Base-by-base conservation (phyloP, 2,329 filamentous ascomycete genomes). In the Knoxdaviesia proteae region DNA sequence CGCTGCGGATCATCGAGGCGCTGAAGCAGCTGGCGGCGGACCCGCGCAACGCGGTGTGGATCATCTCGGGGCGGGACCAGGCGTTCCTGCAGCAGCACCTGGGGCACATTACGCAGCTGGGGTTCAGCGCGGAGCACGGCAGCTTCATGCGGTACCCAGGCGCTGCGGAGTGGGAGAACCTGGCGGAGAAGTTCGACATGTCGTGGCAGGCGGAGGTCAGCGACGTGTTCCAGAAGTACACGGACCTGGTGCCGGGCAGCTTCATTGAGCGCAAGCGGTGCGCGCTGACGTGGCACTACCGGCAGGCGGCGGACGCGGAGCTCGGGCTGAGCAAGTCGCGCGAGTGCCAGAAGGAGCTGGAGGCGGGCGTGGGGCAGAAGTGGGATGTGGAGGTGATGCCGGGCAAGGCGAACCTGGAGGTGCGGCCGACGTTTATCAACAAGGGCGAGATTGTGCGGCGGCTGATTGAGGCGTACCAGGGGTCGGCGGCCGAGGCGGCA, bases 371-470 rank as follows among this genome's bases (percentile, higher is more conserved):
- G 1, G 77, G 65, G 42, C 80, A 77, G 54, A 75, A 75, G 48
- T 94, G 80, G 72, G 86, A 94, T 40, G 83, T 96, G 4, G 88
- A 96, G 53, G 86, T 98, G 46, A 96, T 96, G 86, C 74, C 77
- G 0, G 90, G 90, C 52, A 98, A 96, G 63, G 88, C 88, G 47
- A 96, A 96, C 56, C 68, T 98, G 31, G 90, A 98, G 60, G 88
- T 96, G 33, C 79, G 90, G n/a, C 88, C 88, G 32, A 87, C 79
- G 1, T 94, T 93, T 54, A 86, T 98, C 63, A 96, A 96, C 69
- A 98, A 98, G 66, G 90, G 90, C 32, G 86, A 92, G 60, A 96
- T 96, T 49, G 83, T 79, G 10, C 87, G 84, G 62, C 76, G 79
- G 5, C 69, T 98, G 11, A 77, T 96, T 35, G 64, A 73, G 29